Conservation (phyloP, 2,329 filamentous ascomycete genomes). For the Tricladium varicosporioides region DNA sequence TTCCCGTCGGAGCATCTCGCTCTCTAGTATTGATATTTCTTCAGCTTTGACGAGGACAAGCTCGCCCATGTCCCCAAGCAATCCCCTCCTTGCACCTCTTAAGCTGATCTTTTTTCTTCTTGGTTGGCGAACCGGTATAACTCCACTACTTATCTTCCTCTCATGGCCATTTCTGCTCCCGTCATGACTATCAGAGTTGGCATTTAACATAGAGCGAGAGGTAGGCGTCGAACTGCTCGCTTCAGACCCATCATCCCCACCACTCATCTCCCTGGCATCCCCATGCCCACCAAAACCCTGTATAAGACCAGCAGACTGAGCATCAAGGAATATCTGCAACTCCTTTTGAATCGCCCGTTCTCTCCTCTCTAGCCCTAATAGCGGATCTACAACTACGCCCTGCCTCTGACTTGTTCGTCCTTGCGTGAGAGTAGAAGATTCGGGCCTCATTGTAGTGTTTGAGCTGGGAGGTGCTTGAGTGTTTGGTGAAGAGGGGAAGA, state of each 20-base stretch:
- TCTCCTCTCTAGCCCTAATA: slow-evolving; percentile 44
- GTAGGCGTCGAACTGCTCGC: slow-evolving; percentile 33
- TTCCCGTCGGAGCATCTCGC: slow-evolving; percentile 55
- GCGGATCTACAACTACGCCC: slow-evolving; percentile 24
- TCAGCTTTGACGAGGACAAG: slow-evolving; percentile 66
- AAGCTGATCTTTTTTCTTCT: slow-evolving; percentile 52
- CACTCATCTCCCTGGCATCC: slow-evolving; percentile 26
- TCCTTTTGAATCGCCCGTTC: slow-evolving; percentile 55
- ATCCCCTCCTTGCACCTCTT: slow-evolving; percentile 60
- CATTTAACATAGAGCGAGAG: slow-evolving; percentile 11
- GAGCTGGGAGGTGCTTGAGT: neutral
- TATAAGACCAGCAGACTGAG: slow-evolving; percentile 49
- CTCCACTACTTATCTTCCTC: slow-evolving; percentile 27
- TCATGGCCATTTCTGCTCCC: slow-evolving; percentile 14
- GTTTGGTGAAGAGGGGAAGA: slow-evolving; percentile 1
- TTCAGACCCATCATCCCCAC: slow-evolving; percentile 39
- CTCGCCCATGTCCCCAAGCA: slow-evolving; percentile 61
- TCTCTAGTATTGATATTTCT: slow-evolving; percentile 59
- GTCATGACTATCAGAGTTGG: neutral
- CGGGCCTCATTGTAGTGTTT: neutral
- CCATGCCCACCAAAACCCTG: slow-evolving; percentile 28
- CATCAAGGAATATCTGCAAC: slow-evolving; percentile 57
- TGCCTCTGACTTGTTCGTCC: slow-evolving; percentile 7
- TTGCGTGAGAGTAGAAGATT: neutral
- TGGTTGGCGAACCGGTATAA: slow-evolving; percentile 62